These are phyloP conservation scores for Cytospora paraplurivora DNA, from an alignment of 2,329 filamentous ascomycete species.

Conservation along the genomic window DNA sequence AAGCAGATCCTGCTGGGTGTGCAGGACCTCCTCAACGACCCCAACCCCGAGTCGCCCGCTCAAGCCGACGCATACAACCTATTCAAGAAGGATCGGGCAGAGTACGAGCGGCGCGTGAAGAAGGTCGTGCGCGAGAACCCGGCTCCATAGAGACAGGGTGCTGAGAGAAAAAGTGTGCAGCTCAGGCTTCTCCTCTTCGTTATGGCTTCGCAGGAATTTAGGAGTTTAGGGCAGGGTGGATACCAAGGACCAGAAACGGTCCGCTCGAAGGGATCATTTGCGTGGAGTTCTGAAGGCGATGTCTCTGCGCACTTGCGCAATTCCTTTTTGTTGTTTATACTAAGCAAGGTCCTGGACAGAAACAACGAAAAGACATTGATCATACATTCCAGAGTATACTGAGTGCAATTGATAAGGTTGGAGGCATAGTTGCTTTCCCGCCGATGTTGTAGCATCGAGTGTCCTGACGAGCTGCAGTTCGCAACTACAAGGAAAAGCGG, in stretches of 20 bases:
- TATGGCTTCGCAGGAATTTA: conserved; percentile 17
- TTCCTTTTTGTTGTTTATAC: neutral
- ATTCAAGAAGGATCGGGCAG: conserved; percentile 83
- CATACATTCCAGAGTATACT: neutral
- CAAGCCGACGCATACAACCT: conserved; percentile 98
- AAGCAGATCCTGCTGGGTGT: conserved; percentile 97
- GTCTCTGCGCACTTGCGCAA: conserved; percentile 19
- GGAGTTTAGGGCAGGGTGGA: conserved; percentile 26
- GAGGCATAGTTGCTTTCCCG: no score
- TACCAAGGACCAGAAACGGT: conserved; percentile 20
- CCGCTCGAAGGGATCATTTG: conserved; percentile 22
- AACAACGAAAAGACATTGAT: conserved; percentile 11
- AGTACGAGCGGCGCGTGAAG: conserved; percentile 87
- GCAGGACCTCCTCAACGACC: conserved; percentile 92
- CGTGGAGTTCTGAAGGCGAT: conserved; percentile 25
- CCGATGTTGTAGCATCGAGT: no score
- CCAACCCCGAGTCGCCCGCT: conserved; percentile 94
- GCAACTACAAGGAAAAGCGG: no score
- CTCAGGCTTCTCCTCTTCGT: conserved; percentile 7
- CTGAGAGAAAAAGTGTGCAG: neutral
- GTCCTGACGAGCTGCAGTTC: no score
- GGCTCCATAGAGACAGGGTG: conserved; percentile 55
- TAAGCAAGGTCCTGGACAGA: neutral
- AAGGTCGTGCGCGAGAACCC: conserved; percentile 89
- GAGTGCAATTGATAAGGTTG: neutral